Evolutionary conservation across 1,284 basidiomycete genomes (phyloP), one percentile per base, ranked within the genome.

Genomic region (Entoloma clypeatum): DNA sequence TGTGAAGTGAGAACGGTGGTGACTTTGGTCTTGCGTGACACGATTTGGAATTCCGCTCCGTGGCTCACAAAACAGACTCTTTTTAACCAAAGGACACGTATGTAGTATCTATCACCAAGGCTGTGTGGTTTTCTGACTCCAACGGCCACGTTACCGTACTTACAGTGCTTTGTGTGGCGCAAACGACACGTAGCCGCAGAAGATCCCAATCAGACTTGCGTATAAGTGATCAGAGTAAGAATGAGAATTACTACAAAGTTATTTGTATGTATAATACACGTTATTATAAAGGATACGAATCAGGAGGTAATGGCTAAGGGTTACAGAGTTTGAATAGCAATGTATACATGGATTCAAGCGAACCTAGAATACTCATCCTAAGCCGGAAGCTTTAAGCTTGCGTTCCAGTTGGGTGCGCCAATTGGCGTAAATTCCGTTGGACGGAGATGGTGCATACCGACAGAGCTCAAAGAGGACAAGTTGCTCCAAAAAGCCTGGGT

Each of bases 401-500:
- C 62, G 60, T 30, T 74, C 67, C 14, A 76, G 59, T 38, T 67
- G 61, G 30, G 60, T 55, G 44, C 74, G 71, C 85, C 85, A 88
- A 44, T 73, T 78, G 37, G 65, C 57, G 55, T 88, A 88, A 42
- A 84, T 79, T 2, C 82, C 83, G 48, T 81, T 76, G 11, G 65
- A 58, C 2, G 69, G 69, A 17, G 71, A 73, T 5, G 86, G 85
- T 19, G 68, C 67, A 45, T 87, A 89, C 54, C 72, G 68, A 59
- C 86, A 89, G 23, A 87, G 68, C 55, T 82, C 81, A 45, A 85
- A 89, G 36, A 89, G 63, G 19, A 85, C 79, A 22, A 88, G 72
- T 55, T 88, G 85, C 60, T 87, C 81, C 48, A 82, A 73, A 61
- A 89, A 88, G 30, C 86, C 85, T 9, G 79, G 74, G 49, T 80